Evolutionary conservation across 1,139 yeast species (phyloP).

Genomic region (Kazachstania sp.): DNA sequence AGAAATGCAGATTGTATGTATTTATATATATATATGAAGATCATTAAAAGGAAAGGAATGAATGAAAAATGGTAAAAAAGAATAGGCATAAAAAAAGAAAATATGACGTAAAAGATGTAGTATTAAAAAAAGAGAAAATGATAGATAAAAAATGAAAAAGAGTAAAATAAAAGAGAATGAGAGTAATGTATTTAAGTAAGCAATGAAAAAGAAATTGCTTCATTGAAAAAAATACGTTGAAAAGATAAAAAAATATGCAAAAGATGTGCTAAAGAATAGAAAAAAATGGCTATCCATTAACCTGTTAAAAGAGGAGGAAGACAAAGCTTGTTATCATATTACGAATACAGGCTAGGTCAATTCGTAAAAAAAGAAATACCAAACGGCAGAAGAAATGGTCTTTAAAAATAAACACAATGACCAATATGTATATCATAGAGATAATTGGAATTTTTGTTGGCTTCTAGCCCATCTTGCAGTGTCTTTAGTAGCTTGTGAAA

Average conservation of each 20-base stretch:
- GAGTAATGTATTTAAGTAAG: constrained; percentile 10
- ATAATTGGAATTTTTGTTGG: constrained; percentile 38
- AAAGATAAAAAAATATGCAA: constrained; percentile 11
- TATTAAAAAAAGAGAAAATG: constrained; percentile 3
- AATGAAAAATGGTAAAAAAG: background rate
- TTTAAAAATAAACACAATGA: background rate
- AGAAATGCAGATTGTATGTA: background rate
- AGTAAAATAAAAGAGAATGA: constrained; percentile 8
- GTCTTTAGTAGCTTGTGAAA: constrained; percentile 61
- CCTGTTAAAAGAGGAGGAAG: no score
- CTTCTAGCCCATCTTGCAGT: constrained; percentile 97
- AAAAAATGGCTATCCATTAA: background rate
- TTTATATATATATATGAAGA: background rate
- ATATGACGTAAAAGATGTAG: constrained; percentile 3
- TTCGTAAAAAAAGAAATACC: background rate
- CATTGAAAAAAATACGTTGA: background rate
- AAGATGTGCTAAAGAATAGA: constrained; percentile 11
- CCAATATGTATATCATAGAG: constrained; percentile 12
- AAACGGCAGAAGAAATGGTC: background rate
- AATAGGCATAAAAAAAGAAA: constrained; percentile 5
- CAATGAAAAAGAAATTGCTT: constrained; percentile 2
- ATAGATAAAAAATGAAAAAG: constrained; percentile 7
- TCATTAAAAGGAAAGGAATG: background rate
- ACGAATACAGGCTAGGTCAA: no score
- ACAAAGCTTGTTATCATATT: no score